These are phyloP conservation scores for Podospora bellae-mahoneyi DNA, from an alignment of 495 filamentous ascomycete species.

Conservation along the genomic window DNA sequence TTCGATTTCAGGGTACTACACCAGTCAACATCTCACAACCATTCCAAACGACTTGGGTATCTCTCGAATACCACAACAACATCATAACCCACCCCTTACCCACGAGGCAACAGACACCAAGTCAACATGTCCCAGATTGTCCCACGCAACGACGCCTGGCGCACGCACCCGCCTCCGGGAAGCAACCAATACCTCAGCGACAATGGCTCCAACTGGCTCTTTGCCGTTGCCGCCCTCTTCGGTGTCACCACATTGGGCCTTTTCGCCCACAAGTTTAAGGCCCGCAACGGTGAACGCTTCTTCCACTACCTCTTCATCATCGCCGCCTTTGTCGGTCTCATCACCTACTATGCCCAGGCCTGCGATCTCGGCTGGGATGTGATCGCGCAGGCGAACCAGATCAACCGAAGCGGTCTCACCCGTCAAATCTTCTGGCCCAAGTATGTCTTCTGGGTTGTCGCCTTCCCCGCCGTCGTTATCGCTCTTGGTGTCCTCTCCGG, in stretches of 20 bases:
- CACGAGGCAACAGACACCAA: neutral
- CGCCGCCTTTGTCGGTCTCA: constrained; percentile 44
- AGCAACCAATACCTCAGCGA: constrained; percentile 36
- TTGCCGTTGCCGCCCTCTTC: constrained; percentile 45
- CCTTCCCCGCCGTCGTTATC: constrained; percentile 40
- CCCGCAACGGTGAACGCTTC: constrained; percentile 46
- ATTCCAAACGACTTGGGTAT: neutral
- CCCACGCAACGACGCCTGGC: constrained; percentile 42
- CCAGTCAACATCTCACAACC: neutral
- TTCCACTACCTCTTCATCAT: constrained; percentile 55
- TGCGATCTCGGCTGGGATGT: constrained; percentile 42
- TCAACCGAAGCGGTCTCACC: constrained; percentile 23
- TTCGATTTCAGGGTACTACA: neutral
- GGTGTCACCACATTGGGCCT: constrained; percentile 35
- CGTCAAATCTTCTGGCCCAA: constrained; percentile 52
- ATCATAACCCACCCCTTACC: neutral
- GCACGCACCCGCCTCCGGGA: constrained; percentile 39
- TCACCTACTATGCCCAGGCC: constrained; percentile 46
- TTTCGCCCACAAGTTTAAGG: constrained; percentile 37
- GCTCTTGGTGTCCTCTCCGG: constrained; percentile 46
- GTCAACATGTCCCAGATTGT: constrained; percentile 22
- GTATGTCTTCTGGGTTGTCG: constrained; percentile 49
- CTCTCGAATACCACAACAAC: neutral
- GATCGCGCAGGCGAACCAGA: constrained; percentile 35
- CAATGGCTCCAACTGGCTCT: constrained; percentile 50